Percentiles rank a stretch among this genome's conserved stretches.
Evolutionary conservation across 305 asterid species (phyloP).

Genomic region (Solanum aculeatissimum): DNA sequence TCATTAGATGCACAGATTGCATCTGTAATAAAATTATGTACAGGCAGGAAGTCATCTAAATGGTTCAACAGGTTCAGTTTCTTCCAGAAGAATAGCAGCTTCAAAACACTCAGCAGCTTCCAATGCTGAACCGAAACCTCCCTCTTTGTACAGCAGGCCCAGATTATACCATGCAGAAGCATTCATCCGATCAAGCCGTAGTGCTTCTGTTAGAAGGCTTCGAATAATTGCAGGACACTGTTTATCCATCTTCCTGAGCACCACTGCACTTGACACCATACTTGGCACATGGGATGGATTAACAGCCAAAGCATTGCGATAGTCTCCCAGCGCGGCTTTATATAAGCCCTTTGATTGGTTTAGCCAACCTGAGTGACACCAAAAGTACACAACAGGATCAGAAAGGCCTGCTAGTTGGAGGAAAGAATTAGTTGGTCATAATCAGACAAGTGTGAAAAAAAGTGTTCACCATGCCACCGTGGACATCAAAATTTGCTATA

Average conservation of each 20-base stretch:
- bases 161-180: constrained; percentile 70
- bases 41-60: constrained; percentile 36
- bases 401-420: background rate
- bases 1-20: background rate
- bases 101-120: constrained; percentile 83
- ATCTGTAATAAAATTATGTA: background rate
- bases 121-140: constrained; percentile 25
- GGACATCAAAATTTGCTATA: background rate
- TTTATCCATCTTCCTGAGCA: constrained; percentile 36
- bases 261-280: constrained; percentile 53
- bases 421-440: background rate
- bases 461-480: background rate
- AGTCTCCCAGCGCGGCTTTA: constrained; percentile 59
- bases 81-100: constrained; percentile 59
- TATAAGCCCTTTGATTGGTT: constrained; percentile 51
- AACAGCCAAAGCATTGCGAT: constrained; percentile 39
- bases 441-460: background rate
- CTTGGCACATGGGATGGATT: constrained; percentile 66
- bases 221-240: constrained; percentile 34
- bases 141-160: constrained; percentile 58
- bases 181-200: constrained; percentile 54
- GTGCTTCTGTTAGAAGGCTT: constrained; percentile 69
- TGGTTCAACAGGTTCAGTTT: constrained; percentile 74
- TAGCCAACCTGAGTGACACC: constrained; percentile 50
- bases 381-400: background rate